phyloP scores from a whole-genome alignment of 2,329 filamentous ascomycete genomes.

The Sphaerulina populicola region DNA sequence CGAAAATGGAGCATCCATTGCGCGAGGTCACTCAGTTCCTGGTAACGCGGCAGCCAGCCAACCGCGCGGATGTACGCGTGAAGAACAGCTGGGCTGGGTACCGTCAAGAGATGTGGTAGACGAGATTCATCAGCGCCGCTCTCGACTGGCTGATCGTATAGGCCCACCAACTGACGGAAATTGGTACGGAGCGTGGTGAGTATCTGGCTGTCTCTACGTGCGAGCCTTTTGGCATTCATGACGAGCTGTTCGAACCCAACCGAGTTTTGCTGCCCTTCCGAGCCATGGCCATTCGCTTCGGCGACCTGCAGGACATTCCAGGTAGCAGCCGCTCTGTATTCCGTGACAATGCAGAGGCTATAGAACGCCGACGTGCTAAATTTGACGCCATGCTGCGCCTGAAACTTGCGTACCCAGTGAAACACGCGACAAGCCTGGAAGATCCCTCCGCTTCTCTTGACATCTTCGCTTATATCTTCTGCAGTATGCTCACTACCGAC shows the following conservation, averaged over 20 bases:
- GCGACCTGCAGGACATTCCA: constrained; percentile 13
- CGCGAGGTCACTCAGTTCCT: constrained; percentile 50
- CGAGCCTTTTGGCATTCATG: background rate
- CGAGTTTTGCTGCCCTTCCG: background rate
- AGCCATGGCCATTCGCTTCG: background rate
- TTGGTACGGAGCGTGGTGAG: background rate
- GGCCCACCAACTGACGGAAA: background rate
- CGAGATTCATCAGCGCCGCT: background rate
- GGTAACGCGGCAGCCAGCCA: constrained; percentile 52
- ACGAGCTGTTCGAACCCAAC: background rate
- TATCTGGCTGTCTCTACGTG: background rate
- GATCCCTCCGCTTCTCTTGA: constrained; percentile 10
- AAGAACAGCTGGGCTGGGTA: constrained; percentile 42
- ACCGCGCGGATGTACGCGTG: constrained; percentile 58
- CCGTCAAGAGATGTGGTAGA: constrained; percentile 34
- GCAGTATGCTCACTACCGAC: background rate
- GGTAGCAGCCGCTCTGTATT: constrained; percentile 28
- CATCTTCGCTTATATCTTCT: background rate
- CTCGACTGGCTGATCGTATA: background rate
- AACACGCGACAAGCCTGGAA: constrained; percentile 22
- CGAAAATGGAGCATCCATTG: constrained; percentile 52
- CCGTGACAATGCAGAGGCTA: constrained; percentile 30
- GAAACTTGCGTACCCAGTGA: constrained; percentile 12
- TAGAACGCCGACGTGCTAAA: constrained; percentile 28
- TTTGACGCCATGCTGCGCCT: constrained; percentile 24